phyloP scores from a whole-genome alignment of 208 protist genomes.

The Vickermania spadyakhi region DNA sequence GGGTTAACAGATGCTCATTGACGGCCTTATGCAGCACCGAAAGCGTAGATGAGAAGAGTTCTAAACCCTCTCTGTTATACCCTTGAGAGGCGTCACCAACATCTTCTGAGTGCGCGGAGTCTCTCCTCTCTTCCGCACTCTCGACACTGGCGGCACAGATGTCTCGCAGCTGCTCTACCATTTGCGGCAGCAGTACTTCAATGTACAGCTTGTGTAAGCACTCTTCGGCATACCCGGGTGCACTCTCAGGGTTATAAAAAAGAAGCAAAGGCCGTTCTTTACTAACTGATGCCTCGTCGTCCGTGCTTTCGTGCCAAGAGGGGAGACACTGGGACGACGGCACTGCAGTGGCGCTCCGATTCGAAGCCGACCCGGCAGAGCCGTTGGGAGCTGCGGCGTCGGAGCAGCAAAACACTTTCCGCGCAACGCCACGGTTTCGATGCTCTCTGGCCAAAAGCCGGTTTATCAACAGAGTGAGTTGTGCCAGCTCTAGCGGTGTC shows the following conservation, averaged over 20 bases:
- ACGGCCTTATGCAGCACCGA: conserved; percentile 1
- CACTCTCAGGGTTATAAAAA: background rate
- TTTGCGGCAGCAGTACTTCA: background rate
- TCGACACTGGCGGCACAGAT: background rate
- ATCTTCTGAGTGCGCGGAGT: too few species aligned
- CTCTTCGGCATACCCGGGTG: background rate
- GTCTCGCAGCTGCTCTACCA: background rate
- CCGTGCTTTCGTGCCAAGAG: background rate
- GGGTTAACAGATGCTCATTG: background rate
- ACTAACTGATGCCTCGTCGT: background rate
- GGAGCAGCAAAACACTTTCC: background rate
- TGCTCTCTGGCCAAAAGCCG: background rate
- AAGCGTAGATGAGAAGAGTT: conserved; percentile 6
- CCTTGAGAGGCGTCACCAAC: background rate
- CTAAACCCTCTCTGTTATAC: background rate
- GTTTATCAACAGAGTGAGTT: background rate
- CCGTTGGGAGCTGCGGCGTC: background rate
- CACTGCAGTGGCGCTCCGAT: background rate
- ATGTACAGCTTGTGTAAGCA: background rate
- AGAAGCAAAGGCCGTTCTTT: background rate
- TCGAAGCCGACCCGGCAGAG: background rate
- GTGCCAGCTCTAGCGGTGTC: background rate
- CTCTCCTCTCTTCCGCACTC: background rate
- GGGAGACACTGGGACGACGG: background rate
- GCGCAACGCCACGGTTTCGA: background rate